phyloP scores from a whole-genome alignment of 371 early-diverging fungal species.

The Mucor saturninus region DNA sequence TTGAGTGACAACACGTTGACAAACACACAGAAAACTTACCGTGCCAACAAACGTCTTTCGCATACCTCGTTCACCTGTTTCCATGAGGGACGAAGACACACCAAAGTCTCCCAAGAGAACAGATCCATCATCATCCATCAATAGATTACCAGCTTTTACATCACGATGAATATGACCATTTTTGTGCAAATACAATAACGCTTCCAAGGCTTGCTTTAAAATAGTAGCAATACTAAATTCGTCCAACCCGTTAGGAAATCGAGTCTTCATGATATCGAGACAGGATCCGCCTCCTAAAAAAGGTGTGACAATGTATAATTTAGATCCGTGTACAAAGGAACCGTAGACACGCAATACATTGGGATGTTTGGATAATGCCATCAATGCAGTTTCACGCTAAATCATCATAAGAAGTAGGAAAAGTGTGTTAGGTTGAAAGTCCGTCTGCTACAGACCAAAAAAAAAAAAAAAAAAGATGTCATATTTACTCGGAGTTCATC shows the following conservation, averaged over 20 bases:
- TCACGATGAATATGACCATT: constrained; percentile 92
- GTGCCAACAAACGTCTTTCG: constrained; percentile 93
- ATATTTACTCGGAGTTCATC: constrained; percentile 77
- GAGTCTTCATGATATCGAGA: constrained; percentile 87
- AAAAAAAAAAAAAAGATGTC: neutral
- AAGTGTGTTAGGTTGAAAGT: neutral
- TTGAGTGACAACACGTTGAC: no score
- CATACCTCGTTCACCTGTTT: constrained; percentile 75
- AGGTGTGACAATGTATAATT: constrained; percentile 85
- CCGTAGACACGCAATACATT: constrained; percentile 85
- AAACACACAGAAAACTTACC: constrained; percentile 26
- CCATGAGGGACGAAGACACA: constrained; percentile 80
- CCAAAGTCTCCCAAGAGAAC: constrained; percentile 92
- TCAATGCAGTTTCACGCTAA: constrained; percentile 85
- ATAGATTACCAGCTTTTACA: constrained; percentile 89
- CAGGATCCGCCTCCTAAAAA: constrained; percentile 83
- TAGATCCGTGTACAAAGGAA: constrained; percentile 81
- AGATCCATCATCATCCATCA: constrained; percentile 84
- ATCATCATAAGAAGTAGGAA: neutral
- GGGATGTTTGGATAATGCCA: constrained; percentile 86
- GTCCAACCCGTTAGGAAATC: constrained; percentile 84
- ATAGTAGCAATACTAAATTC: constrained; percentile 84
- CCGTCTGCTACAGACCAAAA: neutral
- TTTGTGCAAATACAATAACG: constrained; percentile 85
- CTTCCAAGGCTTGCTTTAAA: constrained; percentile 84